Evolutionary conservation across 2,329 filamentous ascomycete species (phyloP).

Genomic region (Colletotrichum sp.): DNA sequence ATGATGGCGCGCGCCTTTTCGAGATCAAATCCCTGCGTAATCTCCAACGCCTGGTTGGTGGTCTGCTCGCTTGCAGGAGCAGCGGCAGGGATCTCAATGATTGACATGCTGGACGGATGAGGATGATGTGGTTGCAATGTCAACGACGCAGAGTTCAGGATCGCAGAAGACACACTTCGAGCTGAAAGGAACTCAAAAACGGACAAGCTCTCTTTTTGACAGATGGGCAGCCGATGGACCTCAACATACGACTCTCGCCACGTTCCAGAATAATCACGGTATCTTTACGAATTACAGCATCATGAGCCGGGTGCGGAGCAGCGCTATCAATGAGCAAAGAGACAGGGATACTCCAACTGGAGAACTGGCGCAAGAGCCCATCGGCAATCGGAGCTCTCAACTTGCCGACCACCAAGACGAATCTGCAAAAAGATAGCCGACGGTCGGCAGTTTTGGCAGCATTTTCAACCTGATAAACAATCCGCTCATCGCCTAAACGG

Average conservation of each 20-base stretch:
- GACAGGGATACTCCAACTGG: background rate
- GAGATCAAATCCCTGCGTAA: conserved; percentile 5
- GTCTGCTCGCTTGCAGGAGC: background rate
- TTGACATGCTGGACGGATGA: conserved; percentile 1
- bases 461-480: background rate
- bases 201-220: background rate
- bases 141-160: background rate
- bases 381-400: conserved; percentile 2
- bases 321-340: background rate
- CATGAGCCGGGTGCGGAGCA: background rate
- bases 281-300: background rate
- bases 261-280: background rate
- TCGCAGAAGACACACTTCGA: background rate
- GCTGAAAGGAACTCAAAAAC: background rate
- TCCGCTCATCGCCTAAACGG: background rate
- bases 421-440: conserved; percentile 2
- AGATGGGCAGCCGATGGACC: background rate
- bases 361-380: background rate
- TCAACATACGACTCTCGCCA: background rate
- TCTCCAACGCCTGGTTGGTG: background rate
- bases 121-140: background rate
- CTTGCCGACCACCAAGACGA: conserved; percentile 4
- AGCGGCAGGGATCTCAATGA: background rate
- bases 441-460: conserved; percentile 2
- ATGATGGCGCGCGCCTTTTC: conserved; percentile 25